Base-by-base conservation (phyloP, 805 yeast genomes). In the Saccharomycopsis synnaedendra region DNA sequence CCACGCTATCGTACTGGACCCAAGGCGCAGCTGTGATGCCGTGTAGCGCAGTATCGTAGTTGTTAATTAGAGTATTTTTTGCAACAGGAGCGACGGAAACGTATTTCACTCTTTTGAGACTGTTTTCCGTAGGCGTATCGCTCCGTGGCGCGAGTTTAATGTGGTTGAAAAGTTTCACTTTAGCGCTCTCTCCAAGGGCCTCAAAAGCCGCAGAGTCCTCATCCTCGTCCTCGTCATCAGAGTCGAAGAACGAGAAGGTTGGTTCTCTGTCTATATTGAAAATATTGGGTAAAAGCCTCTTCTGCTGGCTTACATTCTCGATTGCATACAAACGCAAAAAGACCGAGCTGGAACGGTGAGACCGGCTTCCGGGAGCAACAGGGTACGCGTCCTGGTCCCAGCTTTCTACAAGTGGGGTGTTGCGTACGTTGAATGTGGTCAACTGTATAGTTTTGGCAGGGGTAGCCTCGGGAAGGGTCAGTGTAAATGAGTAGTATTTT, bases 301-400 rank as follows among this genome's bases (percentile, higher is more conserved):
- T 48, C 27, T 39, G 41, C 29, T 47, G 49, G 34, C 47, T 39
- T 6, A 39, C 35, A 35, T 52, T 50, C 45, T 50, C 54, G 30
- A 50, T 52, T 10, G 55, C 55, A 31, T 52, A 52, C n/a, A 52
- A 38, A 31, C 42, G 45, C 10, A 52, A 41, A 33, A 52, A 52
- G 6, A 47, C 29, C 10, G 51, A 48, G 28, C 47, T 47, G 10
- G 54, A 29, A 39, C 55, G 44, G 9, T 34, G 31, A 8, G 53
- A 44, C 35, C 55, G 34, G 30, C 47, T 45, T 19, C 41, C 43
- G 2, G 19, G 19, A 11, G 29, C 34, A 30, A 9, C 34, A 6
- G 29, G 41, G 6, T 43, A 33, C 30, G 36, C 41, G 7, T 10
- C 41, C 5, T 41, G n/a, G 32, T 50, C 49, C 51, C 49, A 50